Percentiles rank a stretch among this genome's conserved stretches.
These are phyloP conservation scores for Russula sp. DNA, from an alignment of 768 basidiomycete species.

Conservation along the genomic window DNA sequence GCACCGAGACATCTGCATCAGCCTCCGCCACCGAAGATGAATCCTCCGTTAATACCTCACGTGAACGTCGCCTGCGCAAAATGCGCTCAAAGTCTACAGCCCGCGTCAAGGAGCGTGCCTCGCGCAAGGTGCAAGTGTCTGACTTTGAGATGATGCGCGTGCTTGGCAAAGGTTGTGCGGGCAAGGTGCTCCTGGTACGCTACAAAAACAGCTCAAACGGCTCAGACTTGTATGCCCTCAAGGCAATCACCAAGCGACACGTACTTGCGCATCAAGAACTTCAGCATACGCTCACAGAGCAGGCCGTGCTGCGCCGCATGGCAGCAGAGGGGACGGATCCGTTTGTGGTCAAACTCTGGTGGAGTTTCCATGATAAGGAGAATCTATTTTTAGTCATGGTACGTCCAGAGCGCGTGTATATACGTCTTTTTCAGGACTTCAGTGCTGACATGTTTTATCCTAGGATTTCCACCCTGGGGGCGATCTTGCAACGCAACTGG, in stretches of 20 bases:
- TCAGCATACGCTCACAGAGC: constrained; percentile 93
- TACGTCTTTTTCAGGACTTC: neutral
- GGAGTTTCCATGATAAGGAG: constrained; percentile 97
- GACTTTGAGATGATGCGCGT: constrained; percentile 99
- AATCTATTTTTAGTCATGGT: constrained; percentile 97
- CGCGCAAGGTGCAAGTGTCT: constrained; percentile 71
- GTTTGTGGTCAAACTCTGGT: constrained; percentile 94
- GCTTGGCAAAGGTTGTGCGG: constrained; percentile 94
- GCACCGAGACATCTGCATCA: constrained; percentile 41
- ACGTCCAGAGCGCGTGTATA: constrained; percentile 27
- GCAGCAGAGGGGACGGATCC: constrained; percentile 83
- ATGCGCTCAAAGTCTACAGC: constrained; percentile 48
- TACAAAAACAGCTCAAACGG: constrained; percentile 61
- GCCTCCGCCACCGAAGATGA: constrained; percentile 56
- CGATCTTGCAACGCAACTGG: constrained; percentile 95
- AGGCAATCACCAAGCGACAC: constrained; percentile 96
- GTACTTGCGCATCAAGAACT: constrained; percentile 96
- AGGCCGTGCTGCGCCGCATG: constrained; percentile 92
- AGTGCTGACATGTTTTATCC: neutral
- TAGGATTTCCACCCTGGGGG: constrained; percentile 95
- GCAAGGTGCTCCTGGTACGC: constrained; percentile 89
- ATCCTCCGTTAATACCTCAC: constrained; percentile 60
- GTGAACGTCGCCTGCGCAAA: constrained; percentile 39
- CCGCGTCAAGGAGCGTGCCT: constrained; percentile 47
- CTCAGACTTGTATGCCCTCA: constrained; percentile 79